Evolutionary conservation across 1,139 yeast genomes (phyloP).

Genomic region (Debaryomyces subglobosus): DNA sequence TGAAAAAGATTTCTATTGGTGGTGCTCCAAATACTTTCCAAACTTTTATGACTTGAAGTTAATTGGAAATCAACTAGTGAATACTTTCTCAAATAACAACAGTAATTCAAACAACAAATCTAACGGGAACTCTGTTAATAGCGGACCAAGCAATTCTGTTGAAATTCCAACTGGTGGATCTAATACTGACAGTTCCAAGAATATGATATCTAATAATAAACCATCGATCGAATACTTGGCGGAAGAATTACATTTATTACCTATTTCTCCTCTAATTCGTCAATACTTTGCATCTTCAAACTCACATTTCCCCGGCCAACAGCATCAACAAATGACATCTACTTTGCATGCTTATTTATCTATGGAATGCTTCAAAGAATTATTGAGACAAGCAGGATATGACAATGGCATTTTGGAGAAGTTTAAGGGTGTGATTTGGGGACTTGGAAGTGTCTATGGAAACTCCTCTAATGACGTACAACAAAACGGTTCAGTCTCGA

Average conservation of each 20-base stretch:
- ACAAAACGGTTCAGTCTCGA: conserved; percentile 18
- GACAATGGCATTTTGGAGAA: conserved; percentile 40
- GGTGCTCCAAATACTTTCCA: conserved; percentile 77
- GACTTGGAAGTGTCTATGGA: conserved; percentile 32
- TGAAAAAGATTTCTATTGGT: conserved; percentile 76
- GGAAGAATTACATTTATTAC: conserved; percentile 59
- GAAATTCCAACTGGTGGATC: conserved; percentile 16
- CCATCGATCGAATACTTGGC: conserved; percentile 55
- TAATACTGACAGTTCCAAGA: conserved; percentile 16
- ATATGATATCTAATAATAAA: conserved; percentile 29
- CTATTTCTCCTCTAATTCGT: conserved; percentile 52
- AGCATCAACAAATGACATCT: conserved; percentile 48
- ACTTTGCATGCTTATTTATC: conserved; percentile 57
- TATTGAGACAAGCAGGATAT: conserved; percentile 46
- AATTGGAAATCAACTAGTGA: conserved; percentile 60
- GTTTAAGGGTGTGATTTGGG: conserved; percentile 58
- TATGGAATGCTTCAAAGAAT: conserved; percentile 59
- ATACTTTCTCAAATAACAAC: conserved; percentile 23
- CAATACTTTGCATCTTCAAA: conserved; percentile 46
- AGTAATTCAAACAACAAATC: neutral
- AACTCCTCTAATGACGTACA: conserved; percentile 9
- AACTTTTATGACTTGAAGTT: conserved; percentile 82
- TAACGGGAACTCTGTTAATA: conserved; percentile 2
- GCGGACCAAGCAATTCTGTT: conserved; percentile 15
- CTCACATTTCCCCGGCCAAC: conserved; percentile 33